Evolutionary conservation across 495 filamentous ascomycete genomes (phyloP).

Genomic region (Aspergillus olivimuriae): DNA sequence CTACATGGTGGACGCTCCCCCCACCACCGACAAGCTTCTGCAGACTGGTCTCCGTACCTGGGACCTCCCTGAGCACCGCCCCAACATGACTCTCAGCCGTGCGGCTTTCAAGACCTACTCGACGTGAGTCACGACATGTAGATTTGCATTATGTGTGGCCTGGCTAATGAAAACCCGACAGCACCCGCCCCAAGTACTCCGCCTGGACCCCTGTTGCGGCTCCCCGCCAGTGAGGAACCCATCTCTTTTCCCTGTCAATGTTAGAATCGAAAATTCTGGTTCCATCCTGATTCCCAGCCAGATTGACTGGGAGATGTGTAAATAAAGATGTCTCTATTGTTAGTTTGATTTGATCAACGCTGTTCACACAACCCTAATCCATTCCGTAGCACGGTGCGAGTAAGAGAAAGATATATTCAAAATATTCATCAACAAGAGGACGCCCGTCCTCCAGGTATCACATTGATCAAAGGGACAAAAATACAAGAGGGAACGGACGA

Average conservation of each 20-base stretch:
- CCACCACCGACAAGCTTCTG: slow-evolving; percentile 65
- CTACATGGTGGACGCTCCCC: slow-evolving; percentile 85
- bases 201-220: slow-evolving; percentile 43
- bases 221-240: slow-evolving; percentile 26
- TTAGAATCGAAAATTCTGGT: neutral
- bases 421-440: slow-evolving; percentile 10
- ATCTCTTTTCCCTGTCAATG: slow-evolving; percentile 7
- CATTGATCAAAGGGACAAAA: slow-evolving; percentile 13
- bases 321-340: slow-evolving; percentile 36
- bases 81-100: slow-evolving; percentile 65
- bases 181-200: slow-evolving; percentile 35
- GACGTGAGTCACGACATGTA: slow-evolving; percentile 60
- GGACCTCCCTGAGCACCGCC: slow-evolving; percentile 68
- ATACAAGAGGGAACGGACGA: slow-evolving; percentile 9
- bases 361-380: slow-evolving; percentile 10
- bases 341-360: slow-evolving; percentile 19
- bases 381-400: too few relatives aligned
- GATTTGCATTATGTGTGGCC: neutral
- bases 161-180: slow-evolving; percentile 9
- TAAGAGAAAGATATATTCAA: slow-evolving; percentile 12
- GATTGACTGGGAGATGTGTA: slow-evolving; percentile 25
- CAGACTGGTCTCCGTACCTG: slow-evolving; percentile 59
- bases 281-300: neutral
- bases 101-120: slow-evolving; percentile 88
- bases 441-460: slow-evolving; percentile 27